A percentile compares a stretch with the other conserved stretches of the same genome.
phyloP scores from a whole-genome alignment of 768 basidiomycete species.

The Russula earlei region DNA sequence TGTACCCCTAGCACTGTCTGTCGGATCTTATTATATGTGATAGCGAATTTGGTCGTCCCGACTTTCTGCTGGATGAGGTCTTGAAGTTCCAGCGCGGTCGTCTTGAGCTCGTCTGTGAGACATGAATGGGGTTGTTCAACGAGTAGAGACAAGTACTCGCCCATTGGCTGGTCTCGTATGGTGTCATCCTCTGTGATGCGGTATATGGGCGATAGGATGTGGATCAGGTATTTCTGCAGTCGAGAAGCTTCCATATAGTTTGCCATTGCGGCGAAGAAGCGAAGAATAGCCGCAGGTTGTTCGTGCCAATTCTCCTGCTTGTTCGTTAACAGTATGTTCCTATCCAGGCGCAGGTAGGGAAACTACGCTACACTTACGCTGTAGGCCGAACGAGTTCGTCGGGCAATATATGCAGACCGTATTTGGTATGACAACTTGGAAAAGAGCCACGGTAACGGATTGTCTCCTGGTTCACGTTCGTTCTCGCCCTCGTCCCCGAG shows the following conservation, averaged over 20 bases:
- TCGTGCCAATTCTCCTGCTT: constrained; percentile 71
- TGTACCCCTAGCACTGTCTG: constrained; percentile 57
- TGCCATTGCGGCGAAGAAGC: constrained; percentile 92
- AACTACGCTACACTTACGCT: constrained; percentile 32
- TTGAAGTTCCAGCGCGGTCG: constrained; percentile 70
- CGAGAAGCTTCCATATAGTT: constrained; percentile 51
- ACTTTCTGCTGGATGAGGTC: constrained; percentile 84
- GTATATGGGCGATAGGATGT: constrained; percentile 80
- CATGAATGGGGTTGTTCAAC: background rate
- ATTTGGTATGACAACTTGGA: constrained; percentile 87
- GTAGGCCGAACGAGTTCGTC: constrained; percentile 43
- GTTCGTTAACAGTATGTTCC: background rate
- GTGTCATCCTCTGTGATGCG: constrained; percentile 83
- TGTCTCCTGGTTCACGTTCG: constrained; percentile 9
- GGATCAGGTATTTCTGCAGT: constrained; percentile 64
- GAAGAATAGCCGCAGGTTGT: constrained; percentile 69
- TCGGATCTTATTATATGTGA: constrained; percentile 70
- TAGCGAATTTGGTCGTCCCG: constrained; percentile 76
- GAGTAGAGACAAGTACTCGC: constrained; percentile 33
- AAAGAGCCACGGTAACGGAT: constrained; percentile 86
- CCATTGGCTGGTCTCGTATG: constrained; percentile 67
- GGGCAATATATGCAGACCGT: constrained; percentile 61
- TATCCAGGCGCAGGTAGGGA: background rate
- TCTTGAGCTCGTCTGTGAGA: constrained; percentile 68
- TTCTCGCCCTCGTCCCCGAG: background rate